Percentiles rank a stretch among this genome's conserved stretches.
These are phyloP conservation scores for Moesziomyces globuligerus DNA, from an alignment of 1,284 basidiomycete genomes.

Conservation along the genomic window DNA sequence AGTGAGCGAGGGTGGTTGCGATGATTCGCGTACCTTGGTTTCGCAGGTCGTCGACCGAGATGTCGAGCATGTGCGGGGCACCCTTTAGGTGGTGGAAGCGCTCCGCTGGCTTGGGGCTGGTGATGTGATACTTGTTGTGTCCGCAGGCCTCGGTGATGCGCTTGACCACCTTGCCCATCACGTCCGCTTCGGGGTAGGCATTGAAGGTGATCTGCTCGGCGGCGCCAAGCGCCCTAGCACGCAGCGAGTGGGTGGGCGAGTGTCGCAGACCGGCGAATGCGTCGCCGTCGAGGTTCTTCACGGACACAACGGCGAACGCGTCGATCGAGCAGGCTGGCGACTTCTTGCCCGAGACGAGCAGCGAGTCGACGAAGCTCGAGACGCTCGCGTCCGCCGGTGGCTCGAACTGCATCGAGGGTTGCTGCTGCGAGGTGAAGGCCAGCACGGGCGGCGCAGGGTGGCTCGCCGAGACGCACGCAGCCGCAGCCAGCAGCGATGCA, in stretches of 20 bases:
- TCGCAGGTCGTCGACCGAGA: conserved; percentile 14
- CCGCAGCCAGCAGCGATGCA: conserved; percentile 23
- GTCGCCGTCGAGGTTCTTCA: conserved; percentile 13
- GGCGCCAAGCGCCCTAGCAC: conserved; percentile 33
- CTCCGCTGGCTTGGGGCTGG: neutral
- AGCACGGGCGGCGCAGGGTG: conserved; percentile 22
- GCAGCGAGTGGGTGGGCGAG: conserved; percentile 23
- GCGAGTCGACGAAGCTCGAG: conserved; percentile 19
- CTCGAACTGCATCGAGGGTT: conserved; percentile 14
- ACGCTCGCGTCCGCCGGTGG: conserved; percentile 20
- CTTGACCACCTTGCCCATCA: neutral
- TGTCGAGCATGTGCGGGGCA: neutral
- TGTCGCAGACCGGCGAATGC: conserved; percentile 34
- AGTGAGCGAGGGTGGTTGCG: too few species aligned
- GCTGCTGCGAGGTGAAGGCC: conserved; percentile 36
- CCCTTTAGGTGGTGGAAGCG: neutral
- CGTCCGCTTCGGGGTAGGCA: conserved; percentile 1
- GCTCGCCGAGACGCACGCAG: conserved; percentile 27
- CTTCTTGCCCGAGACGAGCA: conserved; percentile 8
- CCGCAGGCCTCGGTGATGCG: neutral
- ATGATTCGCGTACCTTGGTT: conserved; percentile 29
- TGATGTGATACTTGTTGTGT: neutral
- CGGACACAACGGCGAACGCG: conserved; percentile 22
- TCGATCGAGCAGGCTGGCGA: conserved; percentile 32
- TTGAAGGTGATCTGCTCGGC: conserved; percentile 44